Conservation (phyloP, 1,284 basidiomycete genomes). For the Hypsizygus ulmarius region DNA sequence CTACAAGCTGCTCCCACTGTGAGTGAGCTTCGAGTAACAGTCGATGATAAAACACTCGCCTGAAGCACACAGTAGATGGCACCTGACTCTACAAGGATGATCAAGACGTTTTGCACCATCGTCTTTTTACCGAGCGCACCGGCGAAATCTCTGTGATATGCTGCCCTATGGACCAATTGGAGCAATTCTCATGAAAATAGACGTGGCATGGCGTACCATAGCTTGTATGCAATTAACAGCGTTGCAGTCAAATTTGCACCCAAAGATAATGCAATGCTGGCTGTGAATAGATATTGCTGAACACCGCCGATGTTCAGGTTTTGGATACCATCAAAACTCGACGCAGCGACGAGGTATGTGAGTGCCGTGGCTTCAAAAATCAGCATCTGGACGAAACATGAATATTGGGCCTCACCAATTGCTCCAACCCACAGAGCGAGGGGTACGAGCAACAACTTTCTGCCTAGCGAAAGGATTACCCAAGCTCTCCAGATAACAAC, state of each 20-base stretch:
- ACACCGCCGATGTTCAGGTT: not conserved
- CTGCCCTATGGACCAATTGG: not conserved
- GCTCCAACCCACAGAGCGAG: not conserved
- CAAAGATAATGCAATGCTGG: not conserved
- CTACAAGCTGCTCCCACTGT: not conserved
- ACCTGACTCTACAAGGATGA: slow-evolving; percentile 2
- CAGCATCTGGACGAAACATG: not conserved
- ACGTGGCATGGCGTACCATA: not conserved
- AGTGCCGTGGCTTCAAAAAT: not conserved
- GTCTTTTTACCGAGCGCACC: not conserved
- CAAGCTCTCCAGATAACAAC: slow-evolving; percentile 1
- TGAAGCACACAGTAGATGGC: slow-evolving; percentile 1
- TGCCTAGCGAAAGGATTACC: not conserved
- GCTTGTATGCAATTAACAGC: not conserved
- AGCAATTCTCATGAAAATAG: not conserved
- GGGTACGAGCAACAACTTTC: not conserved
- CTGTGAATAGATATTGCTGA: not conserved
- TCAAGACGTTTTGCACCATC: not conserved
- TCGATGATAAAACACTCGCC: not conserved
- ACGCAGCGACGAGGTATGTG: not conserved
- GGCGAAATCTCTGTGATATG: too few species aligned
- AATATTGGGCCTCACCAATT: not conserved
- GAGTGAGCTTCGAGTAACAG: not conserved
- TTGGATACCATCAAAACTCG: not conserved
- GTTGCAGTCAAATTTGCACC: not conserved